Evolutionary conservation across 2,329 filamentous ascomycete genomes (phyloP).

Genomic region (Alternaria consortialis): DNA sequence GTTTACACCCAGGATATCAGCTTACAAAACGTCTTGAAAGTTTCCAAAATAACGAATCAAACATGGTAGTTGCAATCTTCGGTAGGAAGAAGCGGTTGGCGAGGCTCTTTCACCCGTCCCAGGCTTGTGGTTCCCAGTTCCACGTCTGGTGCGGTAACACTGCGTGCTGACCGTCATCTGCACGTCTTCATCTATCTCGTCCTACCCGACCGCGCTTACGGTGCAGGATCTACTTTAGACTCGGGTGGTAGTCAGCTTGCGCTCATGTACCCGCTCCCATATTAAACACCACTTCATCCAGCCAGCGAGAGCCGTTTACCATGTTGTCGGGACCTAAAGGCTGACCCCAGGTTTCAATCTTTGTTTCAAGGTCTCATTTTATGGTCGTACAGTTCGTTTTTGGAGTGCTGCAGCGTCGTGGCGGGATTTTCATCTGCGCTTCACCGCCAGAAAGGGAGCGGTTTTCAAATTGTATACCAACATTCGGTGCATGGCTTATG

Average conservation of each 20-base stretch:
- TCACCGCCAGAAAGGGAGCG: slow-evolving; percentile 19
- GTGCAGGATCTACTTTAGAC: slow-evolving; percentile 17
- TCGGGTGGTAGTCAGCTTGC: slow-evolving; percentile 38
- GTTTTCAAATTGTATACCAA: slow-evolving; percentile 6
- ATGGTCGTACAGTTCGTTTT: slow-evolving; percentile 13
- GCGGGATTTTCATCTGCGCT: slow-evolving; percentile 4
- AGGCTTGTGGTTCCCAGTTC: slow-evolving; percentile 20
- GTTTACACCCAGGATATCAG: neutral
- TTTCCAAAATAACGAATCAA: slow-evolving; percentile 5
- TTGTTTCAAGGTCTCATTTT: slow-evolving; percentile 15
- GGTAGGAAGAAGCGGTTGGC: slow-evolving; percentile 6
- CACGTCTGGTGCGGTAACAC: slow-evolving; percentile 36
- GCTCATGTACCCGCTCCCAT: slow-evolving; percentile 24
- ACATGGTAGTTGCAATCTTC: neutral
- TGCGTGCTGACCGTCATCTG: slow-evolving; percentile 45
- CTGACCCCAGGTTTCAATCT: slow-evolving; percentile 22
- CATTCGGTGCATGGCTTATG: slow-evolving; percentile 3
- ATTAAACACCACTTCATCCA: slow-evolving; percentile 21
- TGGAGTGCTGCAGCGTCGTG: slow-evolving; percentile 8
- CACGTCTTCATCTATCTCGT: slow-evolving; percentile 28
- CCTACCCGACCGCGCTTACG: slow-evolving; percentile 23
- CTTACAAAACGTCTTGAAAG: slow-evolving; percentile 20
- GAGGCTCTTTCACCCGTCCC: slow-evolving; percentile 15
- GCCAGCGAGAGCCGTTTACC: slow-evolving; percentile 18
- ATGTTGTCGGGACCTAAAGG: slow-evolving; percentile 14